These are phyloP conservation scores for Amanita rubescens DNA, from an alignment of 768 basidiomycete genomes.

Conservation along the genomic window DNA sequence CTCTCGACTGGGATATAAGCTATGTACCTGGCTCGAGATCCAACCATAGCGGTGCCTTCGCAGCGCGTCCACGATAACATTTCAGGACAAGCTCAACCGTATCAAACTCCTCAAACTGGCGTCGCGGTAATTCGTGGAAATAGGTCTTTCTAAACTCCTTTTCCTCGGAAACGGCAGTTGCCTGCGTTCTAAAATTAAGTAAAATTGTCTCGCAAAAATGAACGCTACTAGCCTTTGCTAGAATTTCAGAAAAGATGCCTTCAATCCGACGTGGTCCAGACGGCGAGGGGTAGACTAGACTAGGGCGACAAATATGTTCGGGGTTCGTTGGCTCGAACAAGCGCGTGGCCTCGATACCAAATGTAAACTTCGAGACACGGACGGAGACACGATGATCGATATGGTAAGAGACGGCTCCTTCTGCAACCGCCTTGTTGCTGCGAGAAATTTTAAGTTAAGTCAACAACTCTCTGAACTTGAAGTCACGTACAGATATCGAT, in stretches of 20 bases:
- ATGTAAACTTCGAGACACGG: constrained; percentile 15
- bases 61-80: constrained; percentile 16
- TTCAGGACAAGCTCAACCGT: background rate
- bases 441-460: background rate
- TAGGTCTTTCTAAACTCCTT: constrained; percentile 14
- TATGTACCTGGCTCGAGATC: constrained; percentile 15
- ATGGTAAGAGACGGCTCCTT: constrained; percentile 18
- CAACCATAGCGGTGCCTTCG: constrained; percentile 13
- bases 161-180: constrained; percentile 17
- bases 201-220: no score
- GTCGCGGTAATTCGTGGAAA: background rate
- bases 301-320: background rate
- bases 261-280: background rate
- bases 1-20: background rate
- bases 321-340: background rate
- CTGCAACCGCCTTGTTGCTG: constrained; percentile 21
- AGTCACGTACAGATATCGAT: constrained; percentile 36
- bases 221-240: constrained; percentile 6
- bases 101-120: background rate
- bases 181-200: constrained; percentile 7
- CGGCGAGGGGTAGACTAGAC: background rate
- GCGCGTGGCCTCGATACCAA: constrained; percentile 10
- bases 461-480: background rate
- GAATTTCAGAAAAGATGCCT: constrained; percentile 9
- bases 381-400: constrained; percentile 17